Base-by-base conservation (phyloP, 306 rosid genomes). In the Delonix regia region DNA sequence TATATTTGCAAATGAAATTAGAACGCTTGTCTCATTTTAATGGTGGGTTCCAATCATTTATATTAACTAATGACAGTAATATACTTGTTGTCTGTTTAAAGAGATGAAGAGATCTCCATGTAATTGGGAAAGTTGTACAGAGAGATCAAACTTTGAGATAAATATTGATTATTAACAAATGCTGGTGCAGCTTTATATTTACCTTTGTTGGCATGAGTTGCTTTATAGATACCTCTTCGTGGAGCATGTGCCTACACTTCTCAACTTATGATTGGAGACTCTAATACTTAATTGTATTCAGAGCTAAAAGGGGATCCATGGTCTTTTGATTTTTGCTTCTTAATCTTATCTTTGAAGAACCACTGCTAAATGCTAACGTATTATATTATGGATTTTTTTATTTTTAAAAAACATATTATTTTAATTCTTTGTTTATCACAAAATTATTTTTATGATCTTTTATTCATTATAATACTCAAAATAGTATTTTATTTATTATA, bases 321-420 rank as follows among this genome's bases (percentile, higher is more conserved):
- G 33, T 30, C 33, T 30, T 1, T 4, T 30, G 33, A 56, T 21
- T n/a, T 38, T 9, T 71, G 85, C 79, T 81, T 81, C 79, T 69
- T 78, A 70, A 78, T 78, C 81, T 85, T 82, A 78, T 85, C 88
- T 85, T 75, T 3, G 14, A 78, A 74, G 79, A 78, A 75, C 84
- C 75, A 61, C 78, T 47, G 21, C 14, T 68, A 83, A 69, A 73
- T 55, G 34, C 44, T 61, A 79, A 69, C 75, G 63, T 69, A 78
- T n/a, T n/a, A n/a, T n/a, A n/a, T n/a, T n/a, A n/a, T n/a, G n/a
- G n/a, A n/a, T n/a, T n/a, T n/a, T n/a, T n/a, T n/a, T n/a, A n/a
- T n/a, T n/a, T n/a, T n/a, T n/a, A n/a, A n/a, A n/a, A n/a, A n/a
- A n/a, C n/a, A n/a, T n/a, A n/a, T n/a, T n/a, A n/a, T n/a, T n/a